These are phyloP conservation scores for Gaultheria prostrata DNA, from an alignment of 148 eudicot genomes.

Conservation along the genomic window DNA sequence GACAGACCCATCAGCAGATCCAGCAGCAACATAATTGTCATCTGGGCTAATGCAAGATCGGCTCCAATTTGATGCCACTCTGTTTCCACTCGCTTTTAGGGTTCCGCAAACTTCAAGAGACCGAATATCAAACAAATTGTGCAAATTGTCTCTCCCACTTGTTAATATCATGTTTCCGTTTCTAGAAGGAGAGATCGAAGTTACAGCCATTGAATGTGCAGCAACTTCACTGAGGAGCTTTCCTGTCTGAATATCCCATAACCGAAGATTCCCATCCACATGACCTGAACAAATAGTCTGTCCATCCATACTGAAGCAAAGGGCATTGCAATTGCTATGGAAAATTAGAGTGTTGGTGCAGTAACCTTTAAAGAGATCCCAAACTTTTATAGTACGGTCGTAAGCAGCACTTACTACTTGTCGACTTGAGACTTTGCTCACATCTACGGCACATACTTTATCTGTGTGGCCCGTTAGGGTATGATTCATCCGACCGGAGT, in stretches of 20 bases:
- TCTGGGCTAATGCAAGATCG: constrained; percentile 91
- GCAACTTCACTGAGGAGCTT: constrained; percentile 81
- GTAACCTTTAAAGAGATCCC: constrained; percentile 90
- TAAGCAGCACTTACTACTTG: constrained; percentile 78
- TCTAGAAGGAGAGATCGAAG: constrained; percentile 73
- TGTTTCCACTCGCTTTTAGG: constrained; percentile 60
- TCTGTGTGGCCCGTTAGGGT: constrained; percentile 90
- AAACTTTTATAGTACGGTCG: constrained; percentile 83
- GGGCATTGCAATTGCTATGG: constrained; percentile 82
- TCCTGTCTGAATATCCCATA: constrained; percentile 87
- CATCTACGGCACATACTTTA: constrained; percentile 93
- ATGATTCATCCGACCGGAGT: constrained; percentile 72
- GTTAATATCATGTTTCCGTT: constrained; percentile 72
- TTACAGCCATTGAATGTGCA: constrained; percentile 79
- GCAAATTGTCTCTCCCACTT: constrained; percentile 90
- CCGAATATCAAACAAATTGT: constrained; percentile 77
- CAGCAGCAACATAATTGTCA: constrained; percentile 85
- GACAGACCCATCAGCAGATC: constrained; percentile 92
- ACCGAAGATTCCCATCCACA: constrained; percentile 79
- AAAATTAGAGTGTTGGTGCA: constrained; percentile 72
- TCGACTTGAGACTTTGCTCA: constrained; percentile 73
- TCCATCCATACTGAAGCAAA: constrained; percentile 76
- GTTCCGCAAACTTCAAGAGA: constrained; percentile 78
- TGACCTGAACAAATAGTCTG: constrained; percentile 89
- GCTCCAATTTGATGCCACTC: constrained; percentile 94